Conservation (phyloP, 768 basidiomycete species). For the Pisolithus microcarpus region DNA sequence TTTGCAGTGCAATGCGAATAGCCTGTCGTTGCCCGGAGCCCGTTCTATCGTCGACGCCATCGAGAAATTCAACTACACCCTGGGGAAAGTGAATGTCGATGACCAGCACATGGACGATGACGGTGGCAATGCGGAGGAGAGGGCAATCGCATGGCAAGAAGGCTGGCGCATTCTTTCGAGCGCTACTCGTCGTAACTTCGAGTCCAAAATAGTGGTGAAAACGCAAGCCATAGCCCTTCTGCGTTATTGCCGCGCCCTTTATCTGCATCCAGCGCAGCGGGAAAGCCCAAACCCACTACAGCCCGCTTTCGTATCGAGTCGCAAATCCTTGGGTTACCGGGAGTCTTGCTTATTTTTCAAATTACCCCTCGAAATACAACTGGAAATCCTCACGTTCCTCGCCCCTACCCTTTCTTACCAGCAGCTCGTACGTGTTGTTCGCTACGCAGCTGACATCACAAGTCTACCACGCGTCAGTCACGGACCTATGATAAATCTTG, state of each 20-base stretch:
- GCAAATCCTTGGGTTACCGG: no score
- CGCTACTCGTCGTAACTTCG: slow-evolving; percentile 38
- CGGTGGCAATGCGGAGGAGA: slow-evolving; percentile 24
- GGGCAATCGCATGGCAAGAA: slow-evolving; percentile 25
- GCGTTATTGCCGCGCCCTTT: slow-evolving; percentile 40
- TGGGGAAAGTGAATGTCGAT: slow-evolving; percentile 44
- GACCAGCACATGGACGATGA: slow-evolving; percentile 32
- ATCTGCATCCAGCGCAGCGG: slow-evolving; percentile 31
- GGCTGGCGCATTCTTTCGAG: slow-evolving; percentile 25
- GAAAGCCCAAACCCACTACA: background rate
- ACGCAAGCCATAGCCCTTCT: slow-evolving; percentile 45
- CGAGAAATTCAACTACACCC: slow-evolving; percentile 37
- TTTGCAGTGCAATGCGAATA: slow-evolving; percentile 52
- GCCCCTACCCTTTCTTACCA: slow-evolving; percentile 49
- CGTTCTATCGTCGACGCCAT: slow-evolving; percentile 40
- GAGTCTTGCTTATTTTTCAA: slow-evolving; percentile 26
- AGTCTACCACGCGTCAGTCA: slow-evolving; percentile 38
- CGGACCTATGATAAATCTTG: slow-evolving; percentile 10
- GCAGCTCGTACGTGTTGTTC: slow-evolving; percentile 48
- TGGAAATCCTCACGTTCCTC: slow-evolving; percentile 50
- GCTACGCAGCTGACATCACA: slow-evolving; percentile 39
- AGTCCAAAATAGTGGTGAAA: slow-evolving; percentile 32
- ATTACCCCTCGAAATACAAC: slow-evolving; percentile 54
- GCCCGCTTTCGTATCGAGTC: slow-evolving; percentile 3
- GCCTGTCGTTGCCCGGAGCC: slow-evolving; percentile 40